Evolutionary conservation across 805 yeast species (phyloP), one percentile per base, ranked within the genome.

Genomic region (Candida easanensis): DNA sequence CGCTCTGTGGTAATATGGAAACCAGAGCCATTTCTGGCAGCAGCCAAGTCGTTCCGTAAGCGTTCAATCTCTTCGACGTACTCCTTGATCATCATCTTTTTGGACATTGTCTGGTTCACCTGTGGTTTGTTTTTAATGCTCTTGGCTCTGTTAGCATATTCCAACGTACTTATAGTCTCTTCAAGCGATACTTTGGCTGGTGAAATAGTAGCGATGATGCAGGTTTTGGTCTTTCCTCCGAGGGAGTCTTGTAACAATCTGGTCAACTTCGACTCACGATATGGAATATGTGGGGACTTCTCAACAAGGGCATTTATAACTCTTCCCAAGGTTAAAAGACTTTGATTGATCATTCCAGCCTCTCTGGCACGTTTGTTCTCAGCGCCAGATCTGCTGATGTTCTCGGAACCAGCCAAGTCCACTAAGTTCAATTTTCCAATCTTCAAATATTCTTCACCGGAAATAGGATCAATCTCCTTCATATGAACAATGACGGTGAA

Each of bases 371-470:
- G 74, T 56, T 78, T 81, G 57, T 83, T 81, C 20, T 78, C 76
- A 0, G 96, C 95, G 2, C 97, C 97, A 0, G 95, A 84, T 50
- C 88, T 70, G 50, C 71, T 77, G 35, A 89, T 82, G 59, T 88
- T 88, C 58, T 89, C 97, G 18, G 95, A 84, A 1, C 97, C 97
- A 0, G 97, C 97, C 53, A 90, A 69, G 65, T 89, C 97, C n/a
- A 90, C 97, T 8, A 89, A 67, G 58, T 89, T 88, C 60, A 88
- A 73, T 56, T 87, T 88, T 5, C 88, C 82, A 32, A 70, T 64
- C 50, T 76, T 71, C 37, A 74, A 64, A 39, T 65, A 66, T 48
- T 76, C 80, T 54, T 76, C 77, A 4, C 73, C 74, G 3, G 76
- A 72, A 2, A 68, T 57, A 2, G 74, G 68, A 38, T 71, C 70